These are phyloP conservation scores for Hirsutella thompsonii DNA, from an alignment of 2,329 filamentous ascomycete species.

Conservation along the genomic window DNA sequence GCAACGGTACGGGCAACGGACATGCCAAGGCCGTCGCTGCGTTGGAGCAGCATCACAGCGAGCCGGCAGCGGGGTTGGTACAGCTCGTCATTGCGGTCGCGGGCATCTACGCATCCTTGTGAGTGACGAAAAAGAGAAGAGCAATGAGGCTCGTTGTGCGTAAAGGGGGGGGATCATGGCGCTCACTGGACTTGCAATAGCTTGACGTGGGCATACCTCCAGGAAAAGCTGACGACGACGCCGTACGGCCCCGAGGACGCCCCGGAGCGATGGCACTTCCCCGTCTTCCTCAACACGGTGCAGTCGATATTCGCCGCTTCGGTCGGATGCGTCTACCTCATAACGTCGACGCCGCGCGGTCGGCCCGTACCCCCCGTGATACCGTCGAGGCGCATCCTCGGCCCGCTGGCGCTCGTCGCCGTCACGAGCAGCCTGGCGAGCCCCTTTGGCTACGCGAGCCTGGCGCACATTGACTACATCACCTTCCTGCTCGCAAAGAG, in stretches of 20 bases:
- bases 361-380: conserved; percentile 51
- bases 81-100: conserved; percentile 80
- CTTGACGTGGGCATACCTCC: conserved; percentile 89
- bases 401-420: conserved; percentile 72
- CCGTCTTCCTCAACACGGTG: conserved; percentile 91
- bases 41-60: neutral
- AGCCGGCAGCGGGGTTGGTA: conserved; percentile 25
- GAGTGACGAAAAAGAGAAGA: conserved; percentile 19
- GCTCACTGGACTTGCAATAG: conserved; percentile 28
- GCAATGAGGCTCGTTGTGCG: neutral
- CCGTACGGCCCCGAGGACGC: conserved; percentile 54
- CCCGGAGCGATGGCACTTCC: conserved; percentile 77
- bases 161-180: conserved; percentile 1
- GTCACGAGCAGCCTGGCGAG: conserved; percentile 79
- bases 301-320: conserved; percentile 81
- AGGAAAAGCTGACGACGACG: conserved; percentile 95
- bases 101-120: conserved; percentile 97
- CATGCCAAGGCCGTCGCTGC: neutral
- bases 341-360: conserved; percentile 40
- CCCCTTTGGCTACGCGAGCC: conserved; percentile 89
- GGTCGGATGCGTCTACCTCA: conserved; percentile 72
- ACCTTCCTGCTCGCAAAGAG: conserved; percentile 95
- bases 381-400: conserved; percentile 60
- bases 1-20: conserved; percentile 14
- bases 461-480: conserved; percentile 93